phyloP scores from a whole-genome alignment of 140 eudicot species.

The Senecio squalidus region DNA sequence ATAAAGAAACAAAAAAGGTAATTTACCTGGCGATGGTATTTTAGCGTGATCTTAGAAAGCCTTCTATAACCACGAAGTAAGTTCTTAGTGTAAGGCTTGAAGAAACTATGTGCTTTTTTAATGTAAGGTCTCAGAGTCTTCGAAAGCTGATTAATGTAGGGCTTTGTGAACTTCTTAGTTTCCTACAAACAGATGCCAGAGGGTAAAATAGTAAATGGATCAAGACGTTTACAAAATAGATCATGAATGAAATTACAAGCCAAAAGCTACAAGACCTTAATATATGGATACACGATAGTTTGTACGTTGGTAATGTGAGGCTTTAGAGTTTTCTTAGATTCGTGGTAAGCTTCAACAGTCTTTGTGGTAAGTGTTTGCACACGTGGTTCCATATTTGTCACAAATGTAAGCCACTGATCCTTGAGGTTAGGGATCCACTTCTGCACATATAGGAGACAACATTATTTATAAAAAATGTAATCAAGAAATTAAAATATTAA shows the following conservation, averaged over 20 bases:
- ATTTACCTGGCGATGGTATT: constrained; percentile 51
- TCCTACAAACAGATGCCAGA: constrained; percentile 29
- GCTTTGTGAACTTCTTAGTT: constrained; percentile 44
- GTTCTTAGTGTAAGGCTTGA: constrained; percentile 56
- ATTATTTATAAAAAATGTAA: not conserved
- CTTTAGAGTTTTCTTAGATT: constrained; percentile 26
- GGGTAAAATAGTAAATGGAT: not conserved
- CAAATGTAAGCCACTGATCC: constrained; percentile 44
- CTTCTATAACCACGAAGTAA: constrained; percentile 39
- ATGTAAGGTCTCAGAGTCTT: constrained; percentile 44
- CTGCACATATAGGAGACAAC: constrained; percentile 20
- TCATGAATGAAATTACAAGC: not conserved
- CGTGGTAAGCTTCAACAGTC: constrained; percentile 35
- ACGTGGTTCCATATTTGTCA: constrained; percentile 38
- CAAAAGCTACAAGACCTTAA: constrained; percentile 34
- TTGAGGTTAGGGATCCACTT: constrained; percentile 50
- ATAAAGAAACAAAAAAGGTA: not conserved
- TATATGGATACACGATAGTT: constrained; percentile 35
- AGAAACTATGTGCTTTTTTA: constrained; percentile 32
- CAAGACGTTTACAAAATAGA: not conserved
- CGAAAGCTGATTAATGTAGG: constrained; percentile 49
- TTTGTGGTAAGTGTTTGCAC: constrained; percentile 29
- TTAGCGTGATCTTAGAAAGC: constrained; percentile 27
- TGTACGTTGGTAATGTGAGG: constrained; percentile 43
- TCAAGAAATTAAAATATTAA: not conserved